Percentiles rank a stretch among this genome's conserved stretches.
Conservation (phyloP, 2,329 filamentous ascomycete genomes). For the Hymenoscyphus linearis region DNA sequence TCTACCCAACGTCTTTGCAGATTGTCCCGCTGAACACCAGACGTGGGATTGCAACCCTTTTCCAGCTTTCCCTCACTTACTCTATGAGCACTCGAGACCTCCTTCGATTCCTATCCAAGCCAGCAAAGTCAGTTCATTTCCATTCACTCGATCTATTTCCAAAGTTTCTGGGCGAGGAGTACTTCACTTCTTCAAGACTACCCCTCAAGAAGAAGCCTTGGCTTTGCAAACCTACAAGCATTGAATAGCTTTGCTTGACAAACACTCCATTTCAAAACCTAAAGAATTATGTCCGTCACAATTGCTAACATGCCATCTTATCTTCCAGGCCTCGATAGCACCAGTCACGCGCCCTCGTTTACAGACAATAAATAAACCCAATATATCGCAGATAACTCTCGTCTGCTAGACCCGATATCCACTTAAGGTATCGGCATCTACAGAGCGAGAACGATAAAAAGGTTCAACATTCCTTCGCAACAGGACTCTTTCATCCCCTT, state of each 20-base stretch:
- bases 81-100: constrained; percentile 91
- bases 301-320: constrained; percentile 5
- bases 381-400: constrained; percentile 55
- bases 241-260: background rate
- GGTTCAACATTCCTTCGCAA: constrained; percentile 82
- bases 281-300: background rate
- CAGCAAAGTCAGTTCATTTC: constrained; percentile 70
- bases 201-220: background rate
- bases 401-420: constrained; percentile 84
- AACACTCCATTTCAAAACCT: constrained; percentile 1
- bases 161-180: background rate
- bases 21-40: constrained; percentile 20
- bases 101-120: constrained; percentile 89
- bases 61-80: constrained; percentile 32
- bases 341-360: constrained; percentile 39
- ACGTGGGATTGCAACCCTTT: constrained; percentile 17
- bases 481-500: constrained; percentile 79
- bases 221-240: background rate
- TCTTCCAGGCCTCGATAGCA: constrained; percentile 55
- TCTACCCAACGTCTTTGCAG: constrained; percentile 9
- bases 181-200: background rate
- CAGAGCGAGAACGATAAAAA: constrained; percentile 54
- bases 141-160: background rate
- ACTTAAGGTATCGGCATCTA: constrained; percentile 76
- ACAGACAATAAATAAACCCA: constrained; percentile 24